Percentiles rank a stretch among this genome's conserved stretches.
Conservation (phyloP, 1,284 basidiomycete species). For the Cystobasidium pallidum region DNA sequence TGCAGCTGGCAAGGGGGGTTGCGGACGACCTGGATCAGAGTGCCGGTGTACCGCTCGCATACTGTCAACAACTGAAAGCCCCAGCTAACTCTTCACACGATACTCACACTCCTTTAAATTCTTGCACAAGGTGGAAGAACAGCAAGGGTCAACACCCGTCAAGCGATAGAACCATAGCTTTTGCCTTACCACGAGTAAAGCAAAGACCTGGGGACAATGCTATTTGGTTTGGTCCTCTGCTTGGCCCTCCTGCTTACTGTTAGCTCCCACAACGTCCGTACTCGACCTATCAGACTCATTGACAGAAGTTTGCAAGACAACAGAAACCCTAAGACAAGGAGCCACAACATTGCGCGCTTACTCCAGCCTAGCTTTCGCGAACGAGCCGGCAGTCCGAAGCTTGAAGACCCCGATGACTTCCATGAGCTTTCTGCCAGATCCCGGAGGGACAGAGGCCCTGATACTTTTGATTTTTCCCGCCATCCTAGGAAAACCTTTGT, state of each 20-base stretch:
- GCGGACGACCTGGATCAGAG: neutral
- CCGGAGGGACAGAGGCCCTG: neutral
- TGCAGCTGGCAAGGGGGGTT: neutral
- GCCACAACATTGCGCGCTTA: neutral
- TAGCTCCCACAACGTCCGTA: neutral
- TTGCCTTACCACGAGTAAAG: no score
- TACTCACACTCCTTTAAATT: no score
- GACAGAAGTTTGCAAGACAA: neutral
- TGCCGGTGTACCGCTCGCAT: neutral
- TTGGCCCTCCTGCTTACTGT: neutral
- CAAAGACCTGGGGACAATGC: no score
- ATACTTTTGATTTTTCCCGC: neutral
- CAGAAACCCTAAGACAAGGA: neutral
- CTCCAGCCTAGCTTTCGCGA: neutral
- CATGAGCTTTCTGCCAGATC: no score
- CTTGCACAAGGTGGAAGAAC: no score
- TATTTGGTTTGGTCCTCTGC: neutral
- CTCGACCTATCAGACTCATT: neutral
- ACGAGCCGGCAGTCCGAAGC: neutral
- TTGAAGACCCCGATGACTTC: neutral
- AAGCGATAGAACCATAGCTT: no score
- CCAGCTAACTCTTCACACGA: no score
- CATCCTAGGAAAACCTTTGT: neutral
- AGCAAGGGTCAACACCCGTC: no score
- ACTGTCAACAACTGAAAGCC: no score